These are phyloP conservation scores for Brassica cretica DNA, from an alignment of 345 rosid species.

Conservation along the genomic window DNA sequence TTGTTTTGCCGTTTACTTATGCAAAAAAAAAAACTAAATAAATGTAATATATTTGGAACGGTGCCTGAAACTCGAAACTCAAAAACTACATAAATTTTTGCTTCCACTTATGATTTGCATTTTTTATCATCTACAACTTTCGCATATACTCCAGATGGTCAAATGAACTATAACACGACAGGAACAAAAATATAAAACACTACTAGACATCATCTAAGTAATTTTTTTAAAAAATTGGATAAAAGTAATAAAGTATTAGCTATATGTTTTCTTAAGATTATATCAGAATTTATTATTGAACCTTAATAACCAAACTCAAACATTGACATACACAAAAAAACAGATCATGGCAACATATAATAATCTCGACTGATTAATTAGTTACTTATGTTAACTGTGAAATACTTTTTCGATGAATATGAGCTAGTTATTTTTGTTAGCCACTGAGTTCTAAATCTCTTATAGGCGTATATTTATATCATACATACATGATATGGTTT, in stretches of 20 bases:
- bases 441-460: neutral
- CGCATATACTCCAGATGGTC: neutral
- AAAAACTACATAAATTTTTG: neutral
- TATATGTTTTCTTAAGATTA: neutral
- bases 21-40: neutral
- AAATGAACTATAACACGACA: neutral
- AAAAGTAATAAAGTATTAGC: neutral
- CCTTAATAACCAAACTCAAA: neutral
- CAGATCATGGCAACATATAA: neutral
- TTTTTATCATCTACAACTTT: neutral
- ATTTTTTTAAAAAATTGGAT: neutral
- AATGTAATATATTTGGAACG: neutral
- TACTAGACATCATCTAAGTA: neutral
- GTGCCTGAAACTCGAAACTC: conserved; percentile 1
- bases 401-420: neutral
- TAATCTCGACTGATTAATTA: neutral
- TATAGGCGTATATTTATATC: too few relatives aligned
- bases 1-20: neutral
- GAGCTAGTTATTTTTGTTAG: neutral
- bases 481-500: too few relatives aligned
- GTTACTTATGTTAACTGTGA: neutral
- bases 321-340: neutral
- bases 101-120: neutral
- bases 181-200: neutral
- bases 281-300: neutral